Percentiles rank a stretch among this genome's conserved stretches.
Conservation (phyloP, 441 rosid genomes). For the Gossypium schwendimanii region DNA sequence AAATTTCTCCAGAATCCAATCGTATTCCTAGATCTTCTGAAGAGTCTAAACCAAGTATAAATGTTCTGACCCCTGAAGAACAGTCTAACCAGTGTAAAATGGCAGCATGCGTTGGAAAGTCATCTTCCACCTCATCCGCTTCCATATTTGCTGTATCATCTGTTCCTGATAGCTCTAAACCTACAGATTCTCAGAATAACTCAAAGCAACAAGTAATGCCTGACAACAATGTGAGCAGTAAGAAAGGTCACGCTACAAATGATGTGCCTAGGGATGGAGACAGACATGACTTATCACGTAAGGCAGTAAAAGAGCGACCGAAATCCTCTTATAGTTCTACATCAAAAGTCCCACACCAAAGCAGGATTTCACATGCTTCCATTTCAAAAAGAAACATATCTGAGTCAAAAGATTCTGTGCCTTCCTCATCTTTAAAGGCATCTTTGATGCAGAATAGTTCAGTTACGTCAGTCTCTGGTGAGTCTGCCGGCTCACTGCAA, state of each 20-base stretch:
- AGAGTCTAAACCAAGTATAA: conserved; percentile 34
- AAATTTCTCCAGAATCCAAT: conserved; percentile 33
- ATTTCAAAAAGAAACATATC: conserved; percentile 32
- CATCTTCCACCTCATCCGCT: conserved; percentile 31
- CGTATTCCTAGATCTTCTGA: conserved; percentile 26
- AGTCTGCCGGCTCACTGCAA: conserved; percentile 31
- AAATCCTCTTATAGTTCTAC: conserved; percentile 32
- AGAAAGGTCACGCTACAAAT: conserved; percentile 40
- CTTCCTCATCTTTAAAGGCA: conserved; percentile 36
- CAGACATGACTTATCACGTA: conserved; percentile 28
- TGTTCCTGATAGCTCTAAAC: conserved; percentile 34
- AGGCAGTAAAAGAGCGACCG: conserved; percentile 36
- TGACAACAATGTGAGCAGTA: conserved; percentile 29
- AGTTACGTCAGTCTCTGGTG: conserved; percentile 28
- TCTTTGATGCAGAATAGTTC: conserved; percentile 35
- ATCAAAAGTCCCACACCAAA: conserved; percentile 33
- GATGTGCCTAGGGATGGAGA: conserved; percentile 37
- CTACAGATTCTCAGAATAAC: conserved; percentile 33
- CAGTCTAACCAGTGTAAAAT: conserved; percentile 34
- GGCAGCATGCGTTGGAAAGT: conserved; percentile 37
- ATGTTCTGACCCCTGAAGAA: conserved; percentile 24
- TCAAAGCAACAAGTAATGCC: conserved; percentile 28
- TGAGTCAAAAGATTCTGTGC: conserved; percentile 43
- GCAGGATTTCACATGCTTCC: conserved; percentile 45
- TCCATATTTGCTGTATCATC: conserved; percentile 29